These are phyloP conservation scores for Andalucia godoyi DNA, from an alignment of 78 protist species.

Conservation along the genomic window DNA sequence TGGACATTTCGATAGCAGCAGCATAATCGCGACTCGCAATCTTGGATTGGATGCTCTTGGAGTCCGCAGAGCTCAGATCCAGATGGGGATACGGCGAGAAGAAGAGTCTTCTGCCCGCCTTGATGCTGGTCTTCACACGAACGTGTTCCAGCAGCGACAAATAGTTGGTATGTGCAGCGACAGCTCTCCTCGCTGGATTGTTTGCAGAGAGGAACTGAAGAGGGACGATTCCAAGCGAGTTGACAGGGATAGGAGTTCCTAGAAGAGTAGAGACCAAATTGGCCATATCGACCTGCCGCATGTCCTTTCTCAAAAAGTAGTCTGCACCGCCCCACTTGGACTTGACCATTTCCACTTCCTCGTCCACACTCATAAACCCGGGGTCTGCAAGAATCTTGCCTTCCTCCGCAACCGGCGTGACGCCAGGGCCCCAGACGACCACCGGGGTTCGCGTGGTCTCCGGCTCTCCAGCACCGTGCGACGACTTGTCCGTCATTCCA, in stretches of 20 bases:
- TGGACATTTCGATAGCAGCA: constrained; percentile 24
- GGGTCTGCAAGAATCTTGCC: no score
- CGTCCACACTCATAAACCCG: not conserved
- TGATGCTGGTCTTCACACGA: constrained; percentile 1
- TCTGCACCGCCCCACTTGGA: constrained; percentile 23
- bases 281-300: constrained; percentile 70
- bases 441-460: constrained; percentile 73
- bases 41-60: not conserved
- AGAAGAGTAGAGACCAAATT: constrained; percentile 55
- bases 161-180: constrained; percentile 36
- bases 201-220: constrained; percentile 22
- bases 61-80: no score
- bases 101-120: no score
- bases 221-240: constrained; percentile 64
- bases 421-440: constrained; percentile 74
- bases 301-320: constrained; percentile 28
- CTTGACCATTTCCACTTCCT: not conserved
- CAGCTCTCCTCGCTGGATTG: no score
- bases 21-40: not conserved
- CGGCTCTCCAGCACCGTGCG: constrained; percentile 79
- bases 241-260: constrained; percentile 57
- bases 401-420: no score
- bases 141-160: constrained; percentile 38
- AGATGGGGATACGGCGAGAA: no score
- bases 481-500: constrained; percentile 71